Conservation (phyloP, 1,284 basidiomycete genomes). For the Cronartium quercuum region DNA sequence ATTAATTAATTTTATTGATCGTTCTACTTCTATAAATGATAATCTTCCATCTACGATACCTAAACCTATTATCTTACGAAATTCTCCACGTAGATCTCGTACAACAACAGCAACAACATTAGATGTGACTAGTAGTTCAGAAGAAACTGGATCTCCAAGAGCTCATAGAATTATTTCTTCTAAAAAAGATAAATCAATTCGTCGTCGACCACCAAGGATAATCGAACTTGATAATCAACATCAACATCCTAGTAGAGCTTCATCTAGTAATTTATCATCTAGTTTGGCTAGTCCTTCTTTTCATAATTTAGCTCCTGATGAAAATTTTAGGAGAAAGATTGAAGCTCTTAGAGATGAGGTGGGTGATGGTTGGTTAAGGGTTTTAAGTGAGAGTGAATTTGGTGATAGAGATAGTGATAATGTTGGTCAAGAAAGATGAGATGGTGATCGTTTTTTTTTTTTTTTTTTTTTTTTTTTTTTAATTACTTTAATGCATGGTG, state of each 20-base stretch:
- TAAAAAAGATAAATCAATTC: background rate
- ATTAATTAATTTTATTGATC: no score
- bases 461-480: background rate
- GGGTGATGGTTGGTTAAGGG: slow-evolving; percentile 65
- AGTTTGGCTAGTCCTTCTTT: slow-evolving; percentile 42
- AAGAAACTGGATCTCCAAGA: background rate
- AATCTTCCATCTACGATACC: background rate
- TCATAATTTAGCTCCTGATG: slow-evolving; percentile 53
- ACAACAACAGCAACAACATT: background rate
- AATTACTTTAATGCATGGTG: background rate
- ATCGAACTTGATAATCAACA: background rate
- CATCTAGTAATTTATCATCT: slow-evolving; percentile 9
- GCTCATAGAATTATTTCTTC: background rate
- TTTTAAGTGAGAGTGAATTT: slow-evolving; percentile 20
- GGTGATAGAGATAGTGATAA: background rate
- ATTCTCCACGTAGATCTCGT: background rate
- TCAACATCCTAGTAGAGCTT: background rate
- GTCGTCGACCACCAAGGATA: background rate
- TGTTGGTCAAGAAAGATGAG: background rate
- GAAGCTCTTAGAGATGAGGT: slow-evolving; percentile 75
- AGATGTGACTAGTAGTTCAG: background rate
- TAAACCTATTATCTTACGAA: background rate
- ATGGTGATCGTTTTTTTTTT: background rate
- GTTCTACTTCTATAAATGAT: background rate
- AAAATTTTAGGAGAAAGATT: slow-evolving; percentile 58